Percentiles rank a stretch among this genome's conserved stretches.
phyloP scores from a whole-genome alignment of 208 protist species.

The Trypanosoma congolense region DNA sequence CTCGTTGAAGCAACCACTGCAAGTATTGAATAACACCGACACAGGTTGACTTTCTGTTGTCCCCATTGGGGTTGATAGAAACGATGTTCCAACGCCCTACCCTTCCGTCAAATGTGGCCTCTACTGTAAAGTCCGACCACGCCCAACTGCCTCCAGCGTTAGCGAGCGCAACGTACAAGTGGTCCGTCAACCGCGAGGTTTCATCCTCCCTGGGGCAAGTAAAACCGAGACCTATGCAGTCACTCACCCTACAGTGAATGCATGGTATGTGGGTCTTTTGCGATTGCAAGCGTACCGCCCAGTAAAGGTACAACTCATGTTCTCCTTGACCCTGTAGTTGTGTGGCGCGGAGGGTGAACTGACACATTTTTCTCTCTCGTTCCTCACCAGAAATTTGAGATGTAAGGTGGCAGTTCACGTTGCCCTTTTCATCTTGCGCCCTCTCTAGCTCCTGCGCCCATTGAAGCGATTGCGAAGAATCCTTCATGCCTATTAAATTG shows the following conservation, averaged over 20 bases:
- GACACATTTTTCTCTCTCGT: conserved; percentile 24
- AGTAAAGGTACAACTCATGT: conserved; percentile 38
- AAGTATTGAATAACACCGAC: conserved; percentile 61
- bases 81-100: conserved; percentile 62
- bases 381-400: neutral
- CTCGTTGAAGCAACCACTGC: conserved; percentile 32
- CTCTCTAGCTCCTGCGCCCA: conserved; percentile 4
- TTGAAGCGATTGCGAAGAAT: neutral
- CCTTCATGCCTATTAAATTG: conserved; percentile 16
- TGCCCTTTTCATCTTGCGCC: neutral
- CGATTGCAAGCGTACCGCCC: conserved; percentile 25
- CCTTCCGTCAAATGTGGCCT: conserved; percentile 50
- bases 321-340: conserved; percentile 24
- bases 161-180: conserved; percentile 63
- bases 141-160: conserved; percentile 75
- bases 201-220: conserved; percentile 14
- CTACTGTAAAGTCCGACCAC: conserved; percentile 80
- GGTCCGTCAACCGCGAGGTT: conserved; percentile 31
- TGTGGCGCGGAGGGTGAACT: conserved; percentile 54
- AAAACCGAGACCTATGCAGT: conserved; percentile 54
- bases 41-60: conserved; percentile 61
- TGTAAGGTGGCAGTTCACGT: neutral
- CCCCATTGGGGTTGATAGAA: conserved; percentile 36
- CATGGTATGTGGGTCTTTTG: conserved; percentile 56
- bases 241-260: conserved; percentile 49